Percentiles rank a stretch among this genome's conserved stretches.
Evolutionary conservation across 345 rosid species (phyloP).

Genomic region (Gossypium sturtianum): DNA sequence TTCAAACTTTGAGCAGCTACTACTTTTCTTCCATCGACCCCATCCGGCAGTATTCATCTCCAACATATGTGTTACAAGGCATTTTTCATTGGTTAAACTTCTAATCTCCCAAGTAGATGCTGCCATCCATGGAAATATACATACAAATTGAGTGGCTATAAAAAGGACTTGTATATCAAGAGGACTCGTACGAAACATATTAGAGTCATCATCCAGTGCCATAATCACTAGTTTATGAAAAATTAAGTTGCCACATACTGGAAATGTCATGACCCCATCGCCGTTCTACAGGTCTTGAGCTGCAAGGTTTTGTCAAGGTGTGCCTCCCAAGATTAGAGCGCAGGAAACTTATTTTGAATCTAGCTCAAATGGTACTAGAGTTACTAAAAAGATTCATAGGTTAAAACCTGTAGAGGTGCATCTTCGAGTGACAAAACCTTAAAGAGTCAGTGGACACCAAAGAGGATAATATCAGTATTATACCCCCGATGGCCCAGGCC

Average conservation of each 20-base stretch:
- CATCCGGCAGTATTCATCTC: slow-evolving; percentile 73
- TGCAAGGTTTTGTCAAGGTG: no score
- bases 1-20: slow-evolving; percentile 70
- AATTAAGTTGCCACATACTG: not conserved
- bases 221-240: not conserved
- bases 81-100: slow-evolving; percentile 45
- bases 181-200: not conserved
- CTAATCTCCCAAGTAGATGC: slow-evolving; percentile 97
- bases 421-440: no score
- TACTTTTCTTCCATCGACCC: slow-evolving; percentile 74
- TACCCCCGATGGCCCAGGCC: no score
- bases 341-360: no score
- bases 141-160: not conserved
- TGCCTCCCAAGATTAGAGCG: no score
- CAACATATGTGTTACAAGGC: slow-evolving; percentile 78
- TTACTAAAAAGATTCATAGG: no score
- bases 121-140: slow-evolving; percentile 29
- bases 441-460: no score
- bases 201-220: not conserved
- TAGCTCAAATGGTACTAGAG: no score
- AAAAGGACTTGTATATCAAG: not conserved
- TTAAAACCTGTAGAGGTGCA: no score
- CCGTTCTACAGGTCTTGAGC: no score
- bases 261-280: not conserved
- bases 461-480: no score